phyloP scores from a whole-genome alignment of 306 rosid species.

The Leucaena leucocephala region DNA sequence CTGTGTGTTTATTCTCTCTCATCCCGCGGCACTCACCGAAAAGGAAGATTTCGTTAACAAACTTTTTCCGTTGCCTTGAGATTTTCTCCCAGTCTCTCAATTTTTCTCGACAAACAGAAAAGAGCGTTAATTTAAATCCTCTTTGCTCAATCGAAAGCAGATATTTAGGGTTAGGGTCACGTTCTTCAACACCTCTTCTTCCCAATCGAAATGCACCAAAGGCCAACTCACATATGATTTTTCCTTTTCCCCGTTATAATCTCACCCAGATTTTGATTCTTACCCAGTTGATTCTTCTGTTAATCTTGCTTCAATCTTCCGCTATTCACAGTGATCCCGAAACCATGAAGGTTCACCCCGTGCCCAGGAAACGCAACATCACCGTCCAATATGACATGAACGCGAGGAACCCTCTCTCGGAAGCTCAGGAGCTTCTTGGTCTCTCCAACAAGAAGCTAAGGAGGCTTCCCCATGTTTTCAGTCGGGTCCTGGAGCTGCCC shows the following conservation, averaged over 20 bases:
- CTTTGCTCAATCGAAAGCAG: conserved; percentile 6
- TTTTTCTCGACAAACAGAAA: neutral
- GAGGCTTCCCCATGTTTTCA: conserved; percentile 89
- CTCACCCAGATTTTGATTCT: conserved; percentile 47
- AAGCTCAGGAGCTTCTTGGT: conserved; percentile 54
- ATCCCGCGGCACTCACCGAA: conserved; percentile 10
- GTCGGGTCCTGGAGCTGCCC: conserved; percentile 89
- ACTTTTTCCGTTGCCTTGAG: conserved; percentile 18
- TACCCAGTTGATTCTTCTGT: conserved; percentile 29
- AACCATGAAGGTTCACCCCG: conserved; percentile 92
- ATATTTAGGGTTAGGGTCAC: conserved; percentile 39
- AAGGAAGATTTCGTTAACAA: conserved; percentile 30
- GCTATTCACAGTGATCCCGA: neutral
- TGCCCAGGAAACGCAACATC: conserved; percentile 88
- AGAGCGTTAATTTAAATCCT: neutral
- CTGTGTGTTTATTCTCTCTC: conserved; percentile 18
- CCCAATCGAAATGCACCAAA: neutral
- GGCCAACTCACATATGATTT: conserved; percentile 55
- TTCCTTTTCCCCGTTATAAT: conserved; percentile 27
- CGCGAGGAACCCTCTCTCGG: conserved; percentile 47
- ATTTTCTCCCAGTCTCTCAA: conserved; percentile 2
- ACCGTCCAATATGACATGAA: conserved; percentile 62
- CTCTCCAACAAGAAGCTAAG: conserved; percentile 77
- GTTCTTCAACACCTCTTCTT: neutral
- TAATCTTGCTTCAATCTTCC: conserved; percentile 36